Evolutionary conservation across 305 asterid species (phyloP).

Genomic region (Fraxinus sp.): DNA sequence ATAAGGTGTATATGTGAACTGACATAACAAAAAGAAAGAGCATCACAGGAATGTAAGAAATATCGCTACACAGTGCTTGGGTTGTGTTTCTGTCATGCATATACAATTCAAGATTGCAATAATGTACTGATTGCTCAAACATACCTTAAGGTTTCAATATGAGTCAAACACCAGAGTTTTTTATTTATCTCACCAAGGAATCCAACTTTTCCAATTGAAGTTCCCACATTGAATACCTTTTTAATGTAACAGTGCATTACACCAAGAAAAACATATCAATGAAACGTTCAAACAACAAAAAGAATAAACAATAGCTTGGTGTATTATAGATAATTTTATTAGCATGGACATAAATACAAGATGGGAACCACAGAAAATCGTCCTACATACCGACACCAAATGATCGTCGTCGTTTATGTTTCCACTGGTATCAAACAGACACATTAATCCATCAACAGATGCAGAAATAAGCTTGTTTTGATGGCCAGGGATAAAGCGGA

Average conservation of each 20-base stretch:
- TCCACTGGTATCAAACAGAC: slow-evolving; percentile 82
- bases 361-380: slow-evolving; percentile 11
- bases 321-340: background rate
- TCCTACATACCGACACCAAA: slow-evolving; percentile 67
- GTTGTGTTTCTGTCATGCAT: slow-evolving; percentile 1
- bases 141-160: slow-evolving; percentile 89
- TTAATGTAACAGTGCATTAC: slow-evolving; percentile 3
- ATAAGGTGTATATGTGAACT: slow-evolving; percentile 1
- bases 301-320: background rate
- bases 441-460: slow-evolving; percentile 94
- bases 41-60: background rate
- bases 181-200: slow-evolving; percentile 63
- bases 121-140: background rate
- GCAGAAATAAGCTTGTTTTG: slow-evolving; percentile 74
- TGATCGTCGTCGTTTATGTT: slow-evolving; percentile 83
- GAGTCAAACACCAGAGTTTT: slow-evolving; percentile 90
- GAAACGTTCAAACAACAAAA: background rate
- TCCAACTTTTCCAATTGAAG: slow-evolving; percentile 89
- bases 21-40: background rate
- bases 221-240: slow-evolving; percentile 86
- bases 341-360: background rate
- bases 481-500: slow-evolving; percentile 79
- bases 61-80: background rate
- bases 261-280: slow-evolving; percentile 13
- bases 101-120: slow-evolving; percentile 5